Evolutionary conservation across 345 rosid species (phyloP).

Genomic region (Heritiera fomes): DNA sequence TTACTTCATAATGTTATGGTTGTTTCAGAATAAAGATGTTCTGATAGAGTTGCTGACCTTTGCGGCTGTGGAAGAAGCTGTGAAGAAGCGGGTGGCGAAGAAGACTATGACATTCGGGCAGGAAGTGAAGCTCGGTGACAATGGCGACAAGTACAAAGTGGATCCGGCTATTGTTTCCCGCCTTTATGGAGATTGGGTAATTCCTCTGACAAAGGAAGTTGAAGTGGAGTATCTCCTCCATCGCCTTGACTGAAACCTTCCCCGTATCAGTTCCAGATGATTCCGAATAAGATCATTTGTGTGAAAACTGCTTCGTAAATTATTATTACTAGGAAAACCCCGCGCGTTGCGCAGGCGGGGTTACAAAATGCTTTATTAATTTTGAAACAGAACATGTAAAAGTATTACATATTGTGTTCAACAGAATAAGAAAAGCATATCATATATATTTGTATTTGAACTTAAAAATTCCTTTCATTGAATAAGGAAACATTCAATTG

Average conservation of each 20-base stretch:
- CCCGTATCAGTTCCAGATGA: not conserved
- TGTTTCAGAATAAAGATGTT: slow-evolving; percentile 59
- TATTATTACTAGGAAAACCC: too few relatives aligned
- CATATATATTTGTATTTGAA: too few relatives aligned
- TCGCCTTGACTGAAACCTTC: slow-evolving; percentile 56
- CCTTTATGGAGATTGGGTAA: slow-evolving; percentile 80
- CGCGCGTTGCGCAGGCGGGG: too few relatives aligned
- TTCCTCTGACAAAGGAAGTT: slow-evolving; percentile 79
- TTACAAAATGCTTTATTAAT: too few relatives aligned
- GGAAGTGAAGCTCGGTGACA: slow-evolving; percentile 40
- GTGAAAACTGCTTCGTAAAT: not conserved
- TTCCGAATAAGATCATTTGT: slow-evolving; percentile 1
- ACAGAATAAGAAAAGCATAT: too few relatives aligned
- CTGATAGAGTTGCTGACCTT: slow-evolving; percentile 75
- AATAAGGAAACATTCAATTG: too few relatives aligned
- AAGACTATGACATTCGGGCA: slow-evolving; percentile 75
- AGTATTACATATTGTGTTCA: too few relatives aligned
- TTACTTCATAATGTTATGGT: not conserved
- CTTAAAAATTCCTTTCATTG: too few relatives aligned
- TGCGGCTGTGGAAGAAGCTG: slow-evolving; percentile 66
- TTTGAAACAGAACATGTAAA: too few relatives aligned
- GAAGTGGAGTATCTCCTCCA: slow-evolving; percentile 82
- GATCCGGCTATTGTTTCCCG: slow-evolving; percentile 64
- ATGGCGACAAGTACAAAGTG: slow-evolving; percentile 42
- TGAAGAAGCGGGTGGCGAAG: slow-evolving; percentile 79